Evolutionary conservation across 768 basidiomycete genomes (phyloP), one percentile per base, ranked within the genome.

Genomic region (Cystobasidiopsis lactophilus): DNA sequence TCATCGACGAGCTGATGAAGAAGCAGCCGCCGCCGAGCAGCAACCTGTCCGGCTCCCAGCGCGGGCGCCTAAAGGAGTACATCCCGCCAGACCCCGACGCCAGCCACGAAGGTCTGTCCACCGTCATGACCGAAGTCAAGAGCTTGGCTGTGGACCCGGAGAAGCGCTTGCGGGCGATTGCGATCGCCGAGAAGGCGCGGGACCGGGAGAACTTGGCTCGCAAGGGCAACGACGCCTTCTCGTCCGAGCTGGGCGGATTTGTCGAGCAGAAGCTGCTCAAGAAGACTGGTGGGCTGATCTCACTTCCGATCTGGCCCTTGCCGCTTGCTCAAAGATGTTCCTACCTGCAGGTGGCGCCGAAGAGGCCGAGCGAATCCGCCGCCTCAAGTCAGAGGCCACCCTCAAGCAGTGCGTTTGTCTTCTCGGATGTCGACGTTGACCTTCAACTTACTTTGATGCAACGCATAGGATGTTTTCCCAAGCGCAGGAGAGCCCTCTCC

Each of bases 281-380:
- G 72, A 80, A 86, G 82, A 98, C 89, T 18, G 91, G 89, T 89
- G 86, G 14, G 81, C 85, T 23, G n/a, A n/a, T n/a, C n/a, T n/a
- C n/a, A n/a, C n/a, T 85, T 89, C 66, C 85, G 91, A 69, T 74
- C 71, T 40, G 30, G 3, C 18, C n/a, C 2, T 4, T 16, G 19
- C 31, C n/a, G 4, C 26, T 46, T 11, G 41, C 52, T 45, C 5
- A 41, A 38, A 24, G n/a, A n/a, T n/a, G 27, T 35, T 51, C 3
- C 35, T 43, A 29, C 29, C 21, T 27, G 18, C 29, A 52, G 55
- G 63, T 11, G 63, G 63, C 19, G 52, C 62, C 13, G 63, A 62
- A 53, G 63, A 64, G 58, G 58, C 60, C 23, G 91, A 98, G 69
- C 73, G 91, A 52, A 73, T 89, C 59, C 71, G 89, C 60, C 81